Conservation (phyloP, 495 filamentous ascomycete genomes). For the Aspergillus coremiiformis region DNA sequence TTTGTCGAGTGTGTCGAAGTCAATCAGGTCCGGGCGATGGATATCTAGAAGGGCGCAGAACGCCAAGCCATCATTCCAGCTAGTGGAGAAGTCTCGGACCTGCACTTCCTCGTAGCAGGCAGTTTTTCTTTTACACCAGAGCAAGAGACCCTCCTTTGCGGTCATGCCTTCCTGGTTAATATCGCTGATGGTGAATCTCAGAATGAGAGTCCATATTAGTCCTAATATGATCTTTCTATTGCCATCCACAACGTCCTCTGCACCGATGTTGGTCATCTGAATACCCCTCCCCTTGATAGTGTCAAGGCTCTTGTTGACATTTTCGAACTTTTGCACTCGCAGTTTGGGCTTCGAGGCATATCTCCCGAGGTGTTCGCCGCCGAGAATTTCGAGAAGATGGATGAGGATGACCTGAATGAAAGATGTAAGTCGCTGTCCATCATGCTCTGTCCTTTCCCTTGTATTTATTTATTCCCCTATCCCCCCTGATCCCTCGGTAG, state of each 20-base stretch:
- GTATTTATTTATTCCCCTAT: not conserved
- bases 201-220: slow-evolving; percentile 94
- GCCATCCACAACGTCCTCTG: slow-evolving; percentile 96
- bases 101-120: slow-evolving; percentile 97
- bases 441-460: not conserved
- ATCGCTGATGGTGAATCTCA: slow-evolving; percentile 95
- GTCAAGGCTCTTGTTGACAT: slow-evolving; percentile 91
- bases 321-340: slow-evolving; percentile 95
- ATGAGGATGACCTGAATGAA: slow-evolving; percentile 72
- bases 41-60: slow-evolving; percentile 97
- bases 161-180: slow-evolving; percentile 98
- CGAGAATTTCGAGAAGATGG: slow-evolving; percentile 92
- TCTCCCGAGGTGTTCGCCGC: slow-evolving; percentile 85
- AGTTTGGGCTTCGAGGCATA: slow-evolving; percentile 95
- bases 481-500: not conserved
- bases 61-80: slow-evolving; percentile 95
- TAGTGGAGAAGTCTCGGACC: slow-evolving; percentile 84
- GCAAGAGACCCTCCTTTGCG: slow-evolving; percentile 86
- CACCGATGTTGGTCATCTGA: slow-evolving; percentile 96
- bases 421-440: not conserved
- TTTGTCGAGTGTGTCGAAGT: slow-evolving; percentile 91
- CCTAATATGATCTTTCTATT: slow-evolving; percentile 96
- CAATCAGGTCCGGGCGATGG: slow-evolving; percentile 92
- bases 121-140: slow-evolving; percentile 98
- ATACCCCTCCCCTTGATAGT: slow-evolving; percentile 88